Evolutionary conservation across 257 asterid genomes (phyloP).

Genomic region (Fraxinus excelsior): DNA sequence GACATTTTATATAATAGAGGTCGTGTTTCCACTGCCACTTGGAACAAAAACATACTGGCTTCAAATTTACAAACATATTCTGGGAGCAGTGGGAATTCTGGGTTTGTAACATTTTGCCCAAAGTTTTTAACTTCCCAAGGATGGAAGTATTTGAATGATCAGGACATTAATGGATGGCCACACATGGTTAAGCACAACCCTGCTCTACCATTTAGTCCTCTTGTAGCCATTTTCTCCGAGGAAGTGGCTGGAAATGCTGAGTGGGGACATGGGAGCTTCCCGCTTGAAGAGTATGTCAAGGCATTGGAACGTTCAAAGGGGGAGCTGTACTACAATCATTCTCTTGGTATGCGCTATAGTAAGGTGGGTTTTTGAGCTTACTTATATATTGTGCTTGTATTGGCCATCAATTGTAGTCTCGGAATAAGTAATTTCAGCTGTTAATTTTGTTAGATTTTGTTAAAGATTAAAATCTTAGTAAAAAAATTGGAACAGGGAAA

Average conservation of each 20-base stretch:
- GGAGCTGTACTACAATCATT: conserved; percentile 84
- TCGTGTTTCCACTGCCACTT: conserved; percentile 74
- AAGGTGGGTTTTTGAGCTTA: conserved; percentile 62
- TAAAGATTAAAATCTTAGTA: background rate
- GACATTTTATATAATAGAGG: conserved; percentile 77
- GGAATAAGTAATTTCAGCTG: background rate
- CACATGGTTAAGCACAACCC: conserved; percentile 35
- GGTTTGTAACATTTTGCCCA: conserved; percentile 74
- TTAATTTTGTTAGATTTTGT: conserved; percentile 20
- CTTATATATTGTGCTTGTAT: conserved; percentile 25
- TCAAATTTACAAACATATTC: conserved; percentile 46
- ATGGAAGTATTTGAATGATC: conserved; percentile 66
- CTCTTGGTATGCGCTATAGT: conserved; percentile 89
- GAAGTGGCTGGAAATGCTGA: conserved; percentile 61
- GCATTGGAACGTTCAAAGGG: conserved; percentile 82
- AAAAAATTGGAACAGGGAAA: background rate
- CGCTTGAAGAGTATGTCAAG: conserved; percentile 78
- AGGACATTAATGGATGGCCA: conserved; percentile 37
- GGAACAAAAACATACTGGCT: conserved; percentile 61
- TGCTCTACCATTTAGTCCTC: conserved; percentile 63
- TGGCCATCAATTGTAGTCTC: conserved; percentile 16
- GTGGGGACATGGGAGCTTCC: conserved; percentile 93
- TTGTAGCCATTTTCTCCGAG: conserved; percentile 64
- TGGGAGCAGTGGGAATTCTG: conserved; percentile 69
- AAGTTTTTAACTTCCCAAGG: conserved; percentile 64